Evolutionary conservation across 2,329 filamentous ascomycete genomes (phyloP).

Genomic region (Fusarium sp.): DNA sequence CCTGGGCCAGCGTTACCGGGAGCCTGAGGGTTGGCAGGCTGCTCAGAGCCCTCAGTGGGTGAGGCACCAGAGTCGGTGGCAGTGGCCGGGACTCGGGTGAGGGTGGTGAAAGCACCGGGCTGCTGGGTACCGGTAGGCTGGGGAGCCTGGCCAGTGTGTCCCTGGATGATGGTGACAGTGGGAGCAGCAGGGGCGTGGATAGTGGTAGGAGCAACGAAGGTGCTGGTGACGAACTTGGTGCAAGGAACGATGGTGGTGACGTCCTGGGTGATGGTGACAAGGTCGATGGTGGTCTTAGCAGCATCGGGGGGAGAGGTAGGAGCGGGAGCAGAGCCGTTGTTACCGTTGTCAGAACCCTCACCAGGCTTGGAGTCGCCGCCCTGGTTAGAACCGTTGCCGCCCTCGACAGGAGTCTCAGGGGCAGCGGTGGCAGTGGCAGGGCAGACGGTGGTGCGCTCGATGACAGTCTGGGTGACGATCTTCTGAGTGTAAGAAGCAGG

Average conservation of each 20-base stretch:
- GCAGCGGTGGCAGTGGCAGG: constrained; percentile 29
- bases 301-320: constrained; percentile 15
- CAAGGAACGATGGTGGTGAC: constrained; percentile 39
- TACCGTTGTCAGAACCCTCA: not conserved
- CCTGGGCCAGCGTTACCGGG: constrained; percentile 5
- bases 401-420: not conserved
- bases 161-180: constrained; percentile 29
- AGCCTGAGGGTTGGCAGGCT: not conserved
- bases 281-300: constrained; percentile 15
- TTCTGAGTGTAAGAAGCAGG: constrained; percentile 47
- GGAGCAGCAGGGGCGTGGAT: constrained; percentile 4
- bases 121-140: constrained; percentile 1
- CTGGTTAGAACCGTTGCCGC: not conserved
- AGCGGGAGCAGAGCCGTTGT: constrained; percentile 1
- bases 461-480: constrained; percentile 39
- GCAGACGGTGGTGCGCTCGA: constrained; percentile 34
- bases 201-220: constrained; percentile 30
- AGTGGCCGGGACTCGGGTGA: constrained; percentile 20
- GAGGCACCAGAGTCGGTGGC: constrained; percentile 13
- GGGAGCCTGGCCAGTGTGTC: constrained; percentile 11
- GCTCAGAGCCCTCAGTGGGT: not conserved
- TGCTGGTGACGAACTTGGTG: constrained; percentile 35
- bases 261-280: constrained; percentile 36
- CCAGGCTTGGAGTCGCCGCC: constrained; percentile 1
- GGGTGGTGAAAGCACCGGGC: constrained; percentile 17